Percentiles rank a stretch among this genome's conserved stretches.
These are phyloP conservation scores for Solanum gandarillasii DNA, from an alignment of 257 asterid genomes.

Conservation along the genomic window DNA sequence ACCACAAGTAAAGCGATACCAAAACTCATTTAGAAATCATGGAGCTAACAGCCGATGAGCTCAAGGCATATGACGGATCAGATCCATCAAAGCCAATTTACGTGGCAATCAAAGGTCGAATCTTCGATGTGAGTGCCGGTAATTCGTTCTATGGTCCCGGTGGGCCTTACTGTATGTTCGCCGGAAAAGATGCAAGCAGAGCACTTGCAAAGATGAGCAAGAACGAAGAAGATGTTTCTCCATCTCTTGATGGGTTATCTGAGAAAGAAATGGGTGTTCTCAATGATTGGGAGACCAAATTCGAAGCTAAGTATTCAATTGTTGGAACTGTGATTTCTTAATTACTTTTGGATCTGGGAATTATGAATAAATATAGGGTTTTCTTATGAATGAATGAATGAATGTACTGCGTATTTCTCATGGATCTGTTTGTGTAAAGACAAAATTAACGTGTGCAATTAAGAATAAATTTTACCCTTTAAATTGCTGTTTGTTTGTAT, in stretches of 20 bases:
- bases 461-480: neutral
- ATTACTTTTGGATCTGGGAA: neutral
- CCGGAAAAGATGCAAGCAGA: conserved; percentile 97
- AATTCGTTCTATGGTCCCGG: conserved; percentile 91
- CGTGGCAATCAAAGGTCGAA: conserved; percentile 65
- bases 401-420: neutral
- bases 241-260: conserved; percentile 61
- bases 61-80: conserved; percentile 63
- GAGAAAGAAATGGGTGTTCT: conserved; percentile 85
- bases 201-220: conserved; percentile 98
- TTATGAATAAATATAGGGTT: neutral
- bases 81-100: conserved; percentile 86
- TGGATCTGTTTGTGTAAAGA: neutral
- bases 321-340: conserved; percentile 40
- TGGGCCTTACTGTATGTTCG: conserved; percentile 63
- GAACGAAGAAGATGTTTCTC: conserved; percentile 55
- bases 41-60: conserved; percentile 67
- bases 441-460: neutral
- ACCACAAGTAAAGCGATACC: neutral
- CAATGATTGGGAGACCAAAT: conserved; percentile 88
- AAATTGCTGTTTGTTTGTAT: neutral
- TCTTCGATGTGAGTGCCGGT: conserved; percentile 78
- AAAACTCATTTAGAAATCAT: neutral
- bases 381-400: neutral
- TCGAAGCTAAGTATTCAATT: conserved; percentile 86